Evolutionary conservation across 2,329 filamentous ascomycete species (phyloP).

Genomic region (Aspergillus hiratsukae): DNA sequence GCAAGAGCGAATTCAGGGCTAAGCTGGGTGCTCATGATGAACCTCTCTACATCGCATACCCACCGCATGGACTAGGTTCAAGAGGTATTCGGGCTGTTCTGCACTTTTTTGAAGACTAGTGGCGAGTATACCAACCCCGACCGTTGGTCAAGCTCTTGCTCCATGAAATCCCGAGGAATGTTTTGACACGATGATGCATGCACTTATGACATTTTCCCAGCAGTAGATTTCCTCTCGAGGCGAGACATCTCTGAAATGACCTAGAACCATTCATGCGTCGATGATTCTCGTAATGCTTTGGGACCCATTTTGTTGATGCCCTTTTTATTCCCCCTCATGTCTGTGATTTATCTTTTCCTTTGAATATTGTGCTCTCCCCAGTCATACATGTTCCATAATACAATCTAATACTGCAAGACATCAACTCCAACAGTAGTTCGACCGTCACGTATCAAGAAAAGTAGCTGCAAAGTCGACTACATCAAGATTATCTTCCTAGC

Average conservation of each 20-base stretch:
- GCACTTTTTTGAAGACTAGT: constrained; percentile 73
- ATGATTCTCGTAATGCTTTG: not conserved
- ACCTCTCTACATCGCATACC: constrained; percentile 84
- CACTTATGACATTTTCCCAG: not conserved
- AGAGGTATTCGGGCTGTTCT: constrained; percentile 79
- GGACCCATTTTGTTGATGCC: not conserved
- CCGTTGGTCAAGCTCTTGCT: not conserved
- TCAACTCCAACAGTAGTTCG: not conserved
- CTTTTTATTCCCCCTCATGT: constrained; percentile 5
- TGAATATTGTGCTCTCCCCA: not conserved
- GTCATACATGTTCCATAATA: not conserved
- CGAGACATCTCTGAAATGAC: not conserved
- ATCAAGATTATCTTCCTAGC: not conserved
- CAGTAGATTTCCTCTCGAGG: not conserved
- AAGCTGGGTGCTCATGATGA: constrained; percentile 85
- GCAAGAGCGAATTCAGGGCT: constrained; percentile 84
- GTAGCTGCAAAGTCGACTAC: not conserved
- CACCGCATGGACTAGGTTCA: constrained; percentile 76
- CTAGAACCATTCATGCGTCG: not conserved
- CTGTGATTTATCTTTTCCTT: not conserved
- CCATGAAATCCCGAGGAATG: not conserved
- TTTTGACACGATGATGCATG: not conserved
- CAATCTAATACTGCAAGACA: not conserved
- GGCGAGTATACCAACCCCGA: not conserved
- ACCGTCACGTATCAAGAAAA: not conserved